These are phyloP conservation scores for Trichaptum fuscoviolaceum DNA, from an alignment of 768 basidiomycete genomes.

Conservation along the genomic window DNA sequence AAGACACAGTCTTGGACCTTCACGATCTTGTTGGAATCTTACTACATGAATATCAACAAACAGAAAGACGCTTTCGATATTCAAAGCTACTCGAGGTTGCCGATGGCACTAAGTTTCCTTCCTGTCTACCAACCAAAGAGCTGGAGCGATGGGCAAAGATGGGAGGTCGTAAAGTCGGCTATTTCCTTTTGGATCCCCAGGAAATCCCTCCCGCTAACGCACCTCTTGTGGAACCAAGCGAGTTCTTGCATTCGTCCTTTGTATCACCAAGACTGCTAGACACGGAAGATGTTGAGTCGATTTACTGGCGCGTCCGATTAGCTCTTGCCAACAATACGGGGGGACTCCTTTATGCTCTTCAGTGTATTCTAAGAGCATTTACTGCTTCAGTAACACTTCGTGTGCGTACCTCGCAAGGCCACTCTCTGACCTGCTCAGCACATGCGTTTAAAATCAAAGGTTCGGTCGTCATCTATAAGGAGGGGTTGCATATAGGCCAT, in stretches of 20 bases:
- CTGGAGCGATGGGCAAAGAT: constrained; percentile 7
- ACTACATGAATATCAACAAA: constrained; percentile 12
- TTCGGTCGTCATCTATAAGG: not conserved
- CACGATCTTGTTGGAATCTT: constrained; percentile 18
- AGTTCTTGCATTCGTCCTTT: not conserved
- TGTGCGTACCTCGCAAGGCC: constrained; percentile 16
- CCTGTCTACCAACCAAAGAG: constrained; percentile 11
- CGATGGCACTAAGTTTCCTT: constrained; percentile 4
- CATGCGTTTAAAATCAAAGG: not conserved
- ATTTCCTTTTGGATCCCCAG: constrained; percentile 10
- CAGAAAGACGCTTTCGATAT: constrained; percentile 11
- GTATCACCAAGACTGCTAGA: constrained; percentile 8
- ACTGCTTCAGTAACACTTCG: constrained; percentile 14
- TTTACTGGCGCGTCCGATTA: constrained; percentile 19
- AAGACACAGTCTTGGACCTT: constrained; percentile 9
- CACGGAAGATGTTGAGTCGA: constrained; percentile 13
- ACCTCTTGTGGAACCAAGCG: not conserved
- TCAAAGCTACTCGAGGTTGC: constrained; percentile 15
- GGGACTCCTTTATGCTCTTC: constrained; percentile 15
- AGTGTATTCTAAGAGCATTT: constrained; percentile 15
- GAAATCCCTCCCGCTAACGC: not conserved
- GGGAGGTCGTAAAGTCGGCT: constrained; percentile 8
- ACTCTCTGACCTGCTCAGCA: constrained; percentile 13
- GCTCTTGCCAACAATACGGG: constrained; percentile 14
- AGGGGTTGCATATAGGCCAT: not conserved